A percentile compares a stretch with the other conserved stretches of the same genome.
Evolutionary conservation across 768 basidiomycete species (phyloP).

Genomic region (Suillus sp.): DNA sequence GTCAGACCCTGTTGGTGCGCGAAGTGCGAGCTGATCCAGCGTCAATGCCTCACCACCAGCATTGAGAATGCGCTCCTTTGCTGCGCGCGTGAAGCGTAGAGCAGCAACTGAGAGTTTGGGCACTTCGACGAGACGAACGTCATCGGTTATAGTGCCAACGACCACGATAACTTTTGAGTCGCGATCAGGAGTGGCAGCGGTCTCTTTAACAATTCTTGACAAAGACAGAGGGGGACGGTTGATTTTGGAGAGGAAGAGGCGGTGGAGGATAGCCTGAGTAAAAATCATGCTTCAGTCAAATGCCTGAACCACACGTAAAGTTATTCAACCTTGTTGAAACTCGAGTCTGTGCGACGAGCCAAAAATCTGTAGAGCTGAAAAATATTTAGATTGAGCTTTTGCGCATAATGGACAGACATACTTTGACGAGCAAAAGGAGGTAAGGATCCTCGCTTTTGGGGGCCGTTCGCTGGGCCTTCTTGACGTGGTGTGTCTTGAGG

Average conservation of each 20-base stretch:
- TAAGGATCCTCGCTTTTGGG: slow-evolving; percentile 99
- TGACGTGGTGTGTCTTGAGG: slow-evolving; percentile 96
- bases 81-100: slow-evolving; percentile 90
- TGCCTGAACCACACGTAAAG: slow-evolving; percentile 12
- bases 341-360: slow-evolving; percentile 92
- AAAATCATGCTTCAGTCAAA: slow-evolving; percentile 24
- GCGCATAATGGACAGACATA: slow-evolving; percentile 37
- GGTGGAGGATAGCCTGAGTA: slow-evolving; percentile 84
- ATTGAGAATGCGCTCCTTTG: slow-evolving; percentile 92
- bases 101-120: slow-evolving; percentile 95
- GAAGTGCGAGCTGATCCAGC: slow-evolving; percentile 93
- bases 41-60: slow-evolving; percentile 95
- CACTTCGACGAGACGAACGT: slow-evolving; percentile 80
- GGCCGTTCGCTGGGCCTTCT: slow-evolving; percentile 91
- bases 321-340: slow-evolving; percentile 84
- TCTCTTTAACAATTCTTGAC: slow-evolving; percentile 88
- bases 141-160: slow-evolving; percentile 94
- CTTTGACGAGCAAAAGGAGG: slow-evolving; percentile 97
- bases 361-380: slow-evolving; percentile 96
- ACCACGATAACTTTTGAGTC: slow-evolving; percentile 84
- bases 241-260: slow-evolving; percentile 95
- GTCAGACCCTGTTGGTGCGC: slow-evolving; percentile 93
- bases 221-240: slow-evolving; percentile 97
- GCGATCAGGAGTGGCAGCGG: slow-evolving; percentile 61
- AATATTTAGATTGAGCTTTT: slow-evolving; percentile 13